Base-by-base conservation (phyloP, 139 green algal genomes). In the Auxenochlorella protothecoides region DNA sequence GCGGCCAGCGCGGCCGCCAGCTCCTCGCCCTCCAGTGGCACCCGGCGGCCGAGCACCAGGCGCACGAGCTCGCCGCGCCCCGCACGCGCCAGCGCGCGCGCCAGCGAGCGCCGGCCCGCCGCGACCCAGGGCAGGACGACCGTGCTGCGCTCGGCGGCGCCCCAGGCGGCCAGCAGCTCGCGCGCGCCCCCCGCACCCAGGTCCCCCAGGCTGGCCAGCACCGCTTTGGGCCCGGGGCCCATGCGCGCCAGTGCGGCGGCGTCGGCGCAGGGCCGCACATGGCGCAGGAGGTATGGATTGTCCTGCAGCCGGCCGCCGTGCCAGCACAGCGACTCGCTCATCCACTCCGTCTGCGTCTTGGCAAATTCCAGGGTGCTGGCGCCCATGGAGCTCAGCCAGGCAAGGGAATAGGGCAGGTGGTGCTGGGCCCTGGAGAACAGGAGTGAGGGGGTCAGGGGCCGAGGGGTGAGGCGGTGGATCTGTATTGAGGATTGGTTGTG, bases 101-200 rank as follows among this genome's bases (percentile, higher is more conserved):
- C 71, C 69, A 79, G 78, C 67, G 69, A 5, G 13, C 3, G 15
- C 52, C 6, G 51, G 54, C 54, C 27, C 63, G 15, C 14, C 63
- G 15, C 10, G 63, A 13, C 59, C 2, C 59, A n/a, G 59, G 12
- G 85, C 69, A 97, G 89, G 53, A 97, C 71, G 59, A 98, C 79
- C 6, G 88, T 78, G 74, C 92, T 96, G 12, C 69, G 72, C 2
- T 79, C 70, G 70, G 94, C 74, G 3, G n/a, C 16, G 3, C 85
- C 89, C 91, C 90, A 97, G 6, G 95, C 79, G 11, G 86, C 78
- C 62, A 97, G 85, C 63, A 98, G 75, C 62, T 92, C 60, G 5
- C 87, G 70, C 3, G 89, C 71, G 53, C 80, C 65, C 44, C 93
- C 93, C 0, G 53, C 55, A 56, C 95, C 87, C 13, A 97, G 70